These are phyloP conservation scores for Schoenoplectus tabernaemontani DNA, from an alignment of 202 grass and related monocot genomes.

Conservation along the genomic window DNA sequence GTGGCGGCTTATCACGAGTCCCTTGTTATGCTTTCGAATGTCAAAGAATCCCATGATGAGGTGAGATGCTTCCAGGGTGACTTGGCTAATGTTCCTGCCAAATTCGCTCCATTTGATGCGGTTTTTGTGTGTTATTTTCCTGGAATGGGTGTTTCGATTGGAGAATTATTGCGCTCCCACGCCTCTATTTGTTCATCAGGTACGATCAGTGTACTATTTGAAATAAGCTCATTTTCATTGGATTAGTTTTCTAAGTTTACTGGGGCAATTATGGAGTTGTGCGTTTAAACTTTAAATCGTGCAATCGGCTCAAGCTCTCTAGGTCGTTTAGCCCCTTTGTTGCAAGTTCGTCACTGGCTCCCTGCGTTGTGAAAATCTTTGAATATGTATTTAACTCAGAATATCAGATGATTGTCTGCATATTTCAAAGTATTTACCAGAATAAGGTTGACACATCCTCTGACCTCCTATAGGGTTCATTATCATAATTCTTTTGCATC, in stretches of 20 bases:
- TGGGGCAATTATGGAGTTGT: background rate
- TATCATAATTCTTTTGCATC: background rate
- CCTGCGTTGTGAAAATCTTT: background rate
- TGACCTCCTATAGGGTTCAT: background rate
- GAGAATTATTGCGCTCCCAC: conserved; percentile 42
- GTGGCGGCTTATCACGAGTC: conserved; percentile 77
- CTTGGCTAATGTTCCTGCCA: conserved; percentile 48
- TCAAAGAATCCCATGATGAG: conserved; percentile 74
- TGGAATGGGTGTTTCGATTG: conserved; percentile 57
- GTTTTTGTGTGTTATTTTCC: conserved; percentile 90
- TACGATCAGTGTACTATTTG: conserved; percentile 10
- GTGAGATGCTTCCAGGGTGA: conserved; percentile 83
- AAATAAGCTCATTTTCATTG: background rate
- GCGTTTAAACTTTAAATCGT: background rate
- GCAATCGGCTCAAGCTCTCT: background rate
- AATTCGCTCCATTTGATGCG: conserved; percentile 52
- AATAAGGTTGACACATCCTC: background rate
- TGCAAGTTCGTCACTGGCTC: background rate
- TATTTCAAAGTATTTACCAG: background rate
- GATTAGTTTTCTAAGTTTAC: background rate
- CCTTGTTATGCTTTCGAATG: conserved; percentile 55
- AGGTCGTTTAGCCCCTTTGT: background rate
- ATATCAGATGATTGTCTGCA: background rate
- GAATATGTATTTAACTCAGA: background rate
- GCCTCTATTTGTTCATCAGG: conserved; percentile 62